phyloP scores from a whole-genome alignment of 768 basidiomycete genomes.

The Lentinula sp. region DNA sequence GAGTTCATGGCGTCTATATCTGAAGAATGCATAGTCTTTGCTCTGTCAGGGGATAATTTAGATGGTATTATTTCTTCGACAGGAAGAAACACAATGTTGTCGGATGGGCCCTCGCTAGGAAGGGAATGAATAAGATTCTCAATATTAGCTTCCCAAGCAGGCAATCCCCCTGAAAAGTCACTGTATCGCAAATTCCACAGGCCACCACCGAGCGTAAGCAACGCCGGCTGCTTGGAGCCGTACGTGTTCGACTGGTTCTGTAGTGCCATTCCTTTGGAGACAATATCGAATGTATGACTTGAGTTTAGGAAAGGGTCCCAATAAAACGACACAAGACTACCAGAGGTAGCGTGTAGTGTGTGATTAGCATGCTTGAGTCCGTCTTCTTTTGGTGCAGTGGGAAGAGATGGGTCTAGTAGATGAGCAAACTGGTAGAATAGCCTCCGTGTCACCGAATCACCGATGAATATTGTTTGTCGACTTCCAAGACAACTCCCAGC shows the following conservation, averaged over 20 bases:
- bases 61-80: slow-evolving; percentile 64
- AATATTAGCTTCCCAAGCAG: slow-evolving; percentile 73
- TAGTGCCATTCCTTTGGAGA: slow-evolving; percentile 21
- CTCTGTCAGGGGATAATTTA: slow-evolving; percentile 60
- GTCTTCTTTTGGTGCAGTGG: slow-evolving; percentile 44
- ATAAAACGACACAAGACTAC: slow-evolving; percentile 49
- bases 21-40: slow-evolving; percentile 61
- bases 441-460: slow-evolving; percentile 78
- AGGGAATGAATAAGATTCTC: slow-evolving; percentile 57
- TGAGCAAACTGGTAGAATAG: slow-evolving; percentile 74
- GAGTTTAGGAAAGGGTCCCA: slow-evolving; percentile 91
- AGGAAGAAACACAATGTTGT: slow-evolving; percentile 73
- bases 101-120: slow-evolving; percentile 43
- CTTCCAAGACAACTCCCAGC: slow-evolving; percentile 49
- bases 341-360: slow-evolving; percentile 36
- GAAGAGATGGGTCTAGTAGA: slow-evolving; percentile 51
- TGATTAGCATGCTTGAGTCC: slow-evolving; percentile 69
- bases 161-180: slow-evolving; percentile 63
- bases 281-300: slow-evolving; percentile 41
- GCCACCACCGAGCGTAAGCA: slow-evolving; percentile 81
- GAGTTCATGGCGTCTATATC: slow-evolving; percentile 93
- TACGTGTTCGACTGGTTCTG: background rate
- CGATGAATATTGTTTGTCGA: slow-evolving; percentile 66
- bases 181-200: slow-evolving; percentile 86
- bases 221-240: slow-evolving; percentile 34